Evolutionary conservation across 805 yeast genomes (phyloP).

Genomic region (Komagataella pastoris): DNA sequence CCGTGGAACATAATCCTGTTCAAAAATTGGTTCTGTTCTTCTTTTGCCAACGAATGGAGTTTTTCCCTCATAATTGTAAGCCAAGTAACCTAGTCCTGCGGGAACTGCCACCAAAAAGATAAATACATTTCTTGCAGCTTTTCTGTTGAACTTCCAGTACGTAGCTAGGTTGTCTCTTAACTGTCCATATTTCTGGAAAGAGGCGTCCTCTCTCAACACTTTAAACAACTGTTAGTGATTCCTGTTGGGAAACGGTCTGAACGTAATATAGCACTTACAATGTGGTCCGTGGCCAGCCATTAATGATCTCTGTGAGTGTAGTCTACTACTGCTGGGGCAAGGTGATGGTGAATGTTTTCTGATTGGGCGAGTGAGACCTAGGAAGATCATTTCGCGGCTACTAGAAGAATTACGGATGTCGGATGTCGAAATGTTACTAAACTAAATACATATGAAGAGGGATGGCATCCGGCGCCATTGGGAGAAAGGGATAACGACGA

Average conservation of each 20-base stretch:
- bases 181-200: conserved; percentile 15
- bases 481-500: background rate
- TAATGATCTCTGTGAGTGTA: background rate
- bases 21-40: conserved; percentile 15
- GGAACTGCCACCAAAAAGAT: conserved; percentile 18
- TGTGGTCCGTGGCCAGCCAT: conserved; percentile 5
- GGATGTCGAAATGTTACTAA: background rate
- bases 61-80: conserved; percentile 16
- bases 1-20: conserved; percentile 3
- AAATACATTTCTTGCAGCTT: conserved; percentile 14
- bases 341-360: background rate
- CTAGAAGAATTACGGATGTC: background rate
- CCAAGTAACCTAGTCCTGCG: conserved; percentile 16
- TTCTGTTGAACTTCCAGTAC: conserved; percentile 17
- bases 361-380: background rate
- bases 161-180: conserved; percentile 18
- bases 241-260: background rate
- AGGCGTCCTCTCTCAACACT: conserved; percentile 18
- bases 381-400: background rate
- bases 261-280: background rate
- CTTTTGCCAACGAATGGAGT: conserved; percentile 14
- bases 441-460: background rate
- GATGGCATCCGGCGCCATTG: background rate
- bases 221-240: background rate
- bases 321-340: background rate